phyloP scores from a whole-genome alignment of 2,329 filamentous ascomycete species.

The Xylaria sp. region DNA sequence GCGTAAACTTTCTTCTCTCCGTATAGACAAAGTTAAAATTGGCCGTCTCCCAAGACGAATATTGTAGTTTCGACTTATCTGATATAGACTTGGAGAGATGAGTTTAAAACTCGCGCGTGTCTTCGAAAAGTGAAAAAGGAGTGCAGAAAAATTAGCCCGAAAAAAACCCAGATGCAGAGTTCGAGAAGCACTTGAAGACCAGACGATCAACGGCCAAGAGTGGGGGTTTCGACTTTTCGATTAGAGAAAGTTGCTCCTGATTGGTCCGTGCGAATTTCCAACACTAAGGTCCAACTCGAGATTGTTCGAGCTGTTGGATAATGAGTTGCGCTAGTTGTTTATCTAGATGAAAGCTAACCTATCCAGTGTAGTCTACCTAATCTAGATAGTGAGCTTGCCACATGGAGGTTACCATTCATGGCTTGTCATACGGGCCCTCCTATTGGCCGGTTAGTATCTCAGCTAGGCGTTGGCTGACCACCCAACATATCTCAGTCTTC shows the following conservation, averaged over 20 bases:
- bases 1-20: constrained; percentile 29
- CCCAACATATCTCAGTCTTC: constrained; percentile 2
- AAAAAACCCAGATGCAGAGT: constrained; percentile 20
- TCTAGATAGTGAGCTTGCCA: not conserved
- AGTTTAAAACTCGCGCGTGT: not conserved
- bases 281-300: constrained; percentile 3
- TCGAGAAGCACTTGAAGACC: constrained; percentile 29
- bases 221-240: constrained; percentile 31
- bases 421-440: constrained; percentile 13
- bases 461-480: not conserved
- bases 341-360: not conserved
- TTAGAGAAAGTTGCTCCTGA: constrained; percentile 30
- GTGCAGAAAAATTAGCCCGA: not conserved
- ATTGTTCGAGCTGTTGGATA: constrained; percentile 16
- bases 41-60: constrained; percentile 4
- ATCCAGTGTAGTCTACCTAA: not conserved
- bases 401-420: constrained; percentile 13
- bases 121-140: not conserved
- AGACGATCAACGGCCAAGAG: constrained; percentile 22
- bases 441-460: constrained; percentile 16
- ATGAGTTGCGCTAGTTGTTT: not conserved
- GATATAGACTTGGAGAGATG: not conserved
- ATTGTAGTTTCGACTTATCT: not conserved
- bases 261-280: constrained; percentile 14
- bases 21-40: not conserved